These are phyloP conservation scores for Ceratocystiopsis brevicomis DNA, from an alignment of 2,329 filamentous ascomycete species.

Conservation along the genomic window DNA sequence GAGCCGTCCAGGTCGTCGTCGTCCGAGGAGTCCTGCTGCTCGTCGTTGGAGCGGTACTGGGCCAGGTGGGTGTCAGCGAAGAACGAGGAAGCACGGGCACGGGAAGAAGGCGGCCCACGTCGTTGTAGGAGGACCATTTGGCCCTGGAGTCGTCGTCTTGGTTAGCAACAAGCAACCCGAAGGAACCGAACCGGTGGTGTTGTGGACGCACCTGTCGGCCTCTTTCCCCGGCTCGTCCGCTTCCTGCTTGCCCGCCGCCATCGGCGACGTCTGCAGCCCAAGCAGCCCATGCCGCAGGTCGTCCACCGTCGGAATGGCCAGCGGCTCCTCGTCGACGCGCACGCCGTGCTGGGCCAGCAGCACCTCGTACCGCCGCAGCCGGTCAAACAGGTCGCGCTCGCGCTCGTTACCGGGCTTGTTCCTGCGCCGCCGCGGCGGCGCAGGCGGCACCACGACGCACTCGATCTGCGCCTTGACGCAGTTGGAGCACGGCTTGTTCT, in stretches of 20 bases:
- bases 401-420: slow-evolving; percentile 33
- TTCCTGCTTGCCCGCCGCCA: slow-evolving; percentile 22
- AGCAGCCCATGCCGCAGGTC: slow-evolving; percentile 38
- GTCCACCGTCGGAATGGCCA: slow-evolving; percentile 28
- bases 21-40: slow-evolving; percentile 35
- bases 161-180: too few species aligned
- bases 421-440: slow-evolving; percentile 38
- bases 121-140: not conserved
- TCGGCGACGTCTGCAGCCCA: slow-evolving; percentile 32
- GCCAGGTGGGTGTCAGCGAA: not conserved
- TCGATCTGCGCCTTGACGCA: slow-evolving; percentile 44
- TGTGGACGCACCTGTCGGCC: not conserved
- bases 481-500: slow-evolving; percentile 50
- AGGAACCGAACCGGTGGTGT: too few species aligned
- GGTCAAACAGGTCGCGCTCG: slow-evolving; percentile 50
- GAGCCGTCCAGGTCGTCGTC: slow-evolving; percentile 32
- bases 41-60: slow-evolving; percentile 32
- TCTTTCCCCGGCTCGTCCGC: not conserved
- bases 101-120: not conserved
- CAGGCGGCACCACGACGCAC: slow-evolving; percentile 38
- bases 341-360: slow-evolving; percentile 46
- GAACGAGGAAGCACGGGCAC: too few species aligned
- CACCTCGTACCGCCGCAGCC: slow-evolving; percentile 48
- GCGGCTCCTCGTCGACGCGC: slow-evolving; percentile 31
- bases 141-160: not conserved